Base-by-base conservation (phyloP, 331 rosid genomes). In the Erythrophleum ivorense region DNA sequence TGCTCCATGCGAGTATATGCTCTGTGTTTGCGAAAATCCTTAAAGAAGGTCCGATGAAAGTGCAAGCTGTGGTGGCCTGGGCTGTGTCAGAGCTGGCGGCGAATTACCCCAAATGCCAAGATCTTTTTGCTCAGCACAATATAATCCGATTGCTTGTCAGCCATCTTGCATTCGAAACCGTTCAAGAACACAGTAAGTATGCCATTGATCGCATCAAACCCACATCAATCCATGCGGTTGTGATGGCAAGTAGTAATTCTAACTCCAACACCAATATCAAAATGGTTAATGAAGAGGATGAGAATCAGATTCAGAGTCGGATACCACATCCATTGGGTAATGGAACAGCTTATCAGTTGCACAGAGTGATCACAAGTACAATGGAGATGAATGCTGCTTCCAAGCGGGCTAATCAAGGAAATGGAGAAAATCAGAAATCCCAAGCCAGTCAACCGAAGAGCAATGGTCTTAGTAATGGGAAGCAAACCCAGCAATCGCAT, bases 91-190 rank as follows among this genome's bases (percentile, higher is more conserved):
- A 94, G 80, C 88, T 94, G 16, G 91, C 77, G 0, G 90, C 87
- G 0, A 89, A 88, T 59, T 66, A 85, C 77, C 91, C 95, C 13
- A 88, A 87, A 62, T 94, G 91, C 59, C 98, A 92, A 81, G 98
- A 94, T 78, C 84, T 90, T 55, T 94, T 94, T 69, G 91, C 89
- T 2, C 98, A 94, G 88, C 87, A 92, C 72, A 94, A 94, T 24
- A 92, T 90, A 18, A 87, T 89, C 11, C 80, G 93, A 2, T 63
- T 93, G 65, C 94, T 93, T 7, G 97, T 93, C 18, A 78, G 94
- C 65, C 98, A 93, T 63, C 94, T 93, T 16, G 98, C 97, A 0
- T 93, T 93, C 18, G 98, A 91, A 75, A 94, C 98, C 0, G 91
- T 92, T 13, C 89, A 94, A 45, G 98, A 94, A 77, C 98, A 94